These are phyloP conservation scores for Claviceps capensis DNA, from an alignment of 2,329 filamentous ascomycete species.

Conservation along the genomic window DNA sequence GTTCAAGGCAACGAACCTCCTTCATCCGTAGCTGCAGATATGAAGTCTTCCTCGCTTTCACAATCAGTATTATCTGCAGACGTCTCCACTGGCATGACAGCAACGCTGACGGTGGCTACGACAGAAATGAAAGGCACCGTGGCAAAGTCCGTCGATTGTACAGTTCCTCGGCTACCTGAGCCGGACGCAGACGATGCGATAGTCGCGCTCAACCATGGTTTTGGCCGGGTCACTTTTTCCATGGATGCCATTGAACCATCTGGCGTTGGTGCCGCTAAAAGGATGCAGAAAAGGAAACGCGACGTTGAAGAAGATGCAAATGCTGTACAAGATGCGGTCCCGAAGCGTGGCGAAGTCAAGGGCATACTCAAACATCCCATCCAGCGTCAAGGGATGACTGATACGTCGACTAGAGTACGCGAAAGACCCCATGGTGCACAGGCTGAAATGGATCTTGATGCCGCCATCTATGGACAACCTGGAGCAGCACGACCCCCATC, in stretches of 20 bases:
- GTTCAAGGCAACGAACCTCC: neutral
- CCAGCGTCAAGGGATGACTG: no score
- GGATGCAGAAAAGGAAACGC: neutral
- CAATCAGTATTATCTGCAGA: neutral
- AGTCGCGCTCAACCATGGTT: neutral
- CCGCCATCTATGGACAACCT: constrained; percentile 25
- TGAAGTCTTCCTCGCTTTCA: neutral
- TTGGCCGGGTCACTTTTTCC: neutral
- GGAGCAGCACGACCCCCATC: constrained; percentile 12
- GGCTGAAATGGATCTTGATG: constrained; percentile 20
- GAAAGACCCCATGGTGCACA: neutral
- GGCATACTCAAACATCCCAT: neutral
- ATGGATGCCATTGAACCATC: neutral
- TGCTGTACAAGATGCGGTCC: neutral
- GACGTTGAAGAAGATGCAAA: neutral
- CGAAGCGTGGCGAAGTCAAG: neutral
- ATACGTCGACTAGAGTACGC: neutral
- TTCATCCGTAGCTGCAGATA: neutral
- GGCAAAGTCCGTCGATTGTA: neutral
- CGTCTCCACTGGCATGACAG: neutral
- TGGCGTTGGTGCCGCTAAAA: neutral
- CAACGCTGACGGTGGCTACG: neutral
- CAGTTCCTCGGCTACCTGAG: neutral
- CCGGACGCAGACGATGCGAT: neutral
- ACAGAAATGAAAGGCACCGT: neutral